These are phyloP conservation scores for Phytophthora palmivora DNA, from an alignment of 352 stramenopile genomes.

Conservation along the genomic window DNA sequence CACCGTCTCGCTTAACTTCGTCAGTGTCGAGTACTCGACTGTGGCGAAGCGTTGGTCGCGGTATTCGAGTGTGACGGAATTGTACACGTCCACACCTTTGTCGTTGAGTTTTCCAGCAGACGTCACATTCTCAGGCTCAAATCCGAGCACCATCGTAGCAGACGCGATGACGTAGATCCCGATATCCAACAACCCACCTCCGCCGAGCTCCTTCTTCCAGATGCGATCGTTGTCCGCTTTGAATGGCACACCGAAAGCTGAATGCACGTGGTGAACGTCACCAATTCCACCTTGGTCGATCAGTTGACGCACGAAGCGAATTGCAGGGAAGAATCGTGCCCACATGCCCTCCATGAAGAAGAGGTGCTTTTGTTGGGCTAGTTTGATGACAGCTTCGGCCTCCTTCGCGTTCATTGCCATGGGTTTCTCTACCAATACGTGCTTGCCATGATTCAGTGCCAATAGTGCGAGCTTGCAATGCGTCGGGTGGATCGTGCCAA, in stretches of 20 bases:
- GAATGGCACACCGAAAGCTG: slow-evolving; percentile 42
- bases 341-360: slow-evolving; percentile 88
- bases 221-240: too few relatives aligned
- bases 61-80: slow-evolving; percentile 62
- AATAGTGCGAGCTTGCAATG: slow-evolving; percentile 70
- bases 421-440: slow-evolving; percentile 94
- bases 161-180: slow-evolving; percentile 84
- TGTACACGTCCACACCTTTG: slow-evolving; percentile 58
- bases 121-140: slow-evolving; percentile 48
- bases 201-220: slow-evolving; percentile 30
- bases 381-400: slow-evolving; percentile 61
- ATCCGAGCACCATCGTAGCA: slow-evolving; percentile 72
- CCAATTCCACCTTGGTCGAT: slow-evolving; percentile 58
- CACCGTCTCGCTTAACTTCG: slow-evolving; percentile 64
- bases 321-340: slow-evolving; percentile 84
- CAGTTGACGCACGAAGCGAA: slow-evolving; percentile 65
- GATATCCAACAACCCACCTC: slow-evolving; percentile 75
- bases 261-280: slow-evolving; percentile 68
- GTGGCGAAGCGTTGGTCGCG: slow-evolving; percentile 49
- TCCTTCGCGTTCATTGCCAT: slow-evolving; percentile 88
- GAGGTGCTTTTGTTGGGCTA: slow-evolving; percentile 66
- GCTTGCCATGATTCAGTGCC: slow-evolving; percentile 77
- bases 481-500: slow-evolving; percentile 86
- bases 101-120: slow-evolving; percentile 50
- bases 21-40: slow-evolving; percentile 63